These are phyloP conservation scores for Gynochthodes officinalis DNA, from an alignment of 257 asterid species.

Conservation along the genomic window DNA sequence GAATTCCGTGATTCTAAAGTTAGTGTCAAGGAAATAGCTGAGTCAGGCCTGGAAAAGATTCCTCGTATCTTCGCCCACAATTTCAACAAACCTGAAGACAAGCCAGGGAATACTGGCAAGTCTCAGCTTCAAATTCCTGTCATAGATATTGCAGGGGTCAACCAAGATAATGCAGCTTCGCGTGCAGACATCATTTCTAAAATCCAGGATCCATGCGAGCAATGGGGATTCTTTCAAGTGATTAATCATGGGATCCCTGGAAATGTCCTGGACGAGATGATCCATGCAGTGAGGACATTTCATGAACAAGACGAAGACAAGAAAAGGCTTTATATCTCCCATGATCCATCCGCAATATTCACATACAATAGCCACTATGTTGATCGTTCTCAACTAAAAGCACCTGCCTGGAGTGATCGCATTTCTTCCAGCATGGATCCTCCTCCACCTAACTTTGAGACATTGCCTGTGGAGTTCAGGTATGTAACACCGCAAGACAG, in stretches of 20 bases:
- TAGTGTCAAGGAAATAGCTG: slow-evolving; percentile 2
- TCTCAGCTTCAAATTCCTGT: neutral
- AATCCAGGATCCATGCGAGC: neutral
- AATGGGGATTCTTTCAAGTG: slow-evolving; percentile 15
- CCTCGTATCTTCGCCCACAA: slow-evolving; percentile 1
- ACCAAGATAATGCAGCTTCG: neutral
- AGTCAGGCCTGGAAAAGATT: neutral
- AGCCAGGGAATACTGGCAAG: neutral
- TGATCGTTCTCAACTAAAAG: neutral
- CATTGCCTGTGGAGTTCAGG: neutral
- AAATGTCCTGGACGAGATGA: slow-evolving; percentile 1
- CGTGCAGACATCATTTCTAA: neutral
- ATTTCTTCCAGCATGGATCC: neutral
- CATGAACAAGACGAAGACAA: slow-evolving; percentile 6
- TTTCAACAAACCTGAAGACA: neutral
- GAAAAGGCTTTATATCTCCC: neutral
- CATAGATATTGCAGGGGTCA: slow-evolving; percentile 2
- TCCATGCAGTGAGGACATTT: neutral
- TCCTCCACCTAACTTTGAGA: neutral
- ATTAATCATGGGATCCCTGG: slow-evolving; percentile 3
- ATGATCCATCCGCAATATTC: neutral
- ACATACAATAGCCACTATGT: neutral
- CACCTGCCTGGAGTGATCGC: neutral
- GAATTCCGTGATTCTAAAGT: neutral
- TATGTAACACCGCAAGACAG: neutral